Evolutionary conservation across 2,329 filamentous ascomycete genomes (phyloP).

Genomic region (Xylaria sp.): DNA sequence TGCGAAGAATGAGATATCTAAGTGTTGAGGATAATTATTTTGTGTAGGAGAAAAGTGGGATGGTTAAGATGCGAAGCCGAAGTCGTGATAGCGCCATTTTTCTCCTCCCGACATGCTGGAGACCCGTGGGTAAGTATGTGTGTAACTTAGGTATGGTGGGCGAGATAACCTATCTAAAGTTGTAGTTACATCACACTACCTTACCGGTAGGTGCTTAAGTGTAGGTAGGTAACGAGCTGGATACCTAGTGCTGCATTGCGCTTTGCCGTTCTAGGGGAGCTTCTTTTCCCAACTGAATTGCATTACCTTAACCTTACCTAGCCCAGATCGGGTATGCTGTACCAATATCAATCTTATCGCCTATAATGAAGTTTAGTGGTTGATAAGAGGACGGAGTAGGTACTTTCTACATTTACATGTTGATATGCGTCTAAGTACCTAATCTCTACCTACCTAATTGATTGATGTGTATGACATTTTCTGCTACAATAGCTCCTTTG

Average conservation of each 20-base stretch:
- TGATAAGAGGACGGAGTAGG: too few relatives aligned
- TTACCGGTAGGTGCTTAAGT: background rate
- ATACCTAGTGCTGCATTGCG: slow-evolving; percentile 17
- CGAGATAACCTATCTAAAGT: background rate
- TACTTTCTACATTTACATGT: too few relatives aligned
- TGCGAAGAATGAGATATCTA: background rate
- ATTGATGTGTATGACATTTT: too few relatives aligned
- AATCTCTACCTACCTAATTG: too few relatives aligned
- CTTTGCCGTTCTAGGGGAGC: slow-evolving; percentile 23
- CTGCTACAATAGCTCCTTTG: too few relatives aligned
- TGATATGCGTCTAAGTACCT: too few relatives aligned
- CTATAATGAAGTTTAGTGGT: too few relatives aligned
- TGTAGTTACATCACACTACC: background rate
- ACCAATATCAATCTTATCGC: too few relatives aligned
- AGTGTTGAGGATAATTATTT: background rate
- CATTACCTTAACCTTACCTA: background rate
- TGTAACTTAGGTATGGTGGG: too few relatives aligned
- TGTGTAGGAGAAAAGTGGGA: slow-evolving; percentile 9
- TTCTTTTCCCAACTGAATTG: background rate
- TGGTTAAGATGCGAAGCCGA: slow-evolving; percentile 3
- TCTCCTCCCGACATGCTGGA: background rate
- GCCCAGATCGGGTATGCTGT: too few relatives aligned
- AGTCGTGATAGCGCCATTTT: slow-evolving; percentile 18
- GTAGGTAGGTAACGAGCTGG: background rate
- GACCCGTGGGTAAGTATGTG: slow-evolving; percentile 5